A percentile compares a stretch with the other conserved stretches of the same genome.
phyloP scores from a whole-genome alignment of 116 monocot genomes.

The Iris pallida region DNA sequence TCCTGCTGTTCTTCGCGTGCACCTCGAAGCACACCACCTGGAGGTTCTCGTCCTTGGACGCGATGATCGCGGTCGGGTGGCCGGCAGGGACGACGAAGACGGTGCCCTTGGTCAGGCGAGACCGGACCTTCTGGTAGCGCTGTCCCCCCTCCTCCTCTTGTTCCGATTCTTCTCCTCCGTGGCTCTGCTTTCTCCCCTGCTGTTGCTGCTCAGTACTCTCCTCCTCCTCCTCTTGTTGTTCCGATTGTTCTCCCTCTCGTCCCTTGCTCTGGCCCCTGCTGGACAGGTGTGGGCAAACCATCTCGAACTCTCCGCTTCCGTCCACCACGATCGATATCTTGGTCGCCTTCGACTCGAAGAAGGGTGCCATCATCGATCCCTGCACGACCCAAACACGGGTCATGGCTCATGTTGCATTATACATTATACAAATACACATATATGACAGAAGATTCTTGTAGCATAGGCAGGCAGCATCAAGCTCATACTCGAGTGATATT shows the following conservation, averaged over 20 bases:
- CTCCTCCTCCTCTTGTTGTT: background rate
- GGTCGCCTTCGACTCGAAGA: conserved; percentile 46
- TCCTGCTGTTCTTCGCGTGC: conserved; percentile 40
- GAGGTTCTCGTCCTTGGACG: conserved; percentile 32
- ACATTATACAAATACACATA: no score
- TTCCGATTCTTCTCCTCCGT: background rate
- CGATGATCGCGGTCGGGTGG: conserved; percentile 40
- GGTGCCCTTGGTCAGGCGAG: conserved; percentile 18
- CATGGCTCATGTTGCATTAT: no score
- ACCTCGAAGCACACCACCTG: conserved; percentile 49
- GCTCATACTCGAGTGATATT: conserved; percentile 31
- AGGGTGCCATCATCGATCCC: conserved; percentile 65
- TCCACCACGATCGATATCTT: conserved; percentile 36
- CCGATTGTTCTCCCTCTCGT: background rate
- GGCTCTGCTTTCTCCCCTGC: background rate
- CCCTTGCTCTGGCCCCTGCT: background rate
- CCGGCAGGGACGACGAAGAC: conserved; percentile 47
- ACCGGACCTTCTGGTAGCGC: conserved; percentile 30
- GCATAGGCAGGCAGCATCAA: no score
- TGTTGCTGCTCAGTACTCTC: no score
- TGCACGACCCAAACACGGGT: background rate
- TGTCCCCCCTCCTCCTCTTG: background rate
- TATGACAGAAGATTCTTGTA: no score
- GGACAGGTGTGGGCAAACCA: conserved; percentile 44
- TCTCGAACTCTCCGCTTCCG: conserved; percentile 55